Base-by-base conservation (phyloP, 495 filamentous ascomycete species). In the Trypethelium eluteriae region DNA sequence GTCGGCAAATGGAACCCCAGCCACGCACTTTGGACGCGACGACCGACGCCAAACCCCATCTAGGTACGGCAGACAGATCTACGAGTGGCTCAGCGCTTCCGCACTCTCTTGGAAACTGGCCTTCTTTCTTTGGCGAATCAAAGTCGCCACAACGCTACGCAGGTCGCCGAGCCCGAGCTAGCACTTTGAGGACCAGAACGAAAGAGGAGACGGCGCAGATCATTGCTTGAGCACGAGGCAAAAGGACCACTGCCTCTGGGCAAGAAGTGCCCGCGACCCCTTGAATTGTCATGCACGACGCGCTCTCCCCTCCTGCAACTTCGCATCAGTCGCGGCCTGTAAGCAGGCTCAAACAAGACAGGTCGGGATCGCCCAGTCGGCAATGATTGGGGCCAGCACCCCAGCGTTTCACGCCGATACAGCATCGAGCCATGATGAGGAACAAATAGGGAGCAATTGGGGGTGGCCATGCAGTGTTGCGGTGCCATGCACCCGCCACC, bases 81-180 rank as follows among this genome's bases (percentile, higher is more conserved):
- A 18, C 53, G 36, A 59, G 25, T 36, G 53, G 25, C 25, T 36
- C 53, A 7, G 32, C 53, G 32, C 53, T 32, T 59, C 36, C 53
- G 53, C 11, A 59, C 53, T 18, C 25, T 59, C 14, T 14, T 59
- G 32, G 18, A 32, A 59, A 59, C 18, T 36, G 25, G 18, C 10
- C 53, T 32, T 32, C 53, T 59, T 59, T 7, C 53, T 59, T 36
- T 34, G 53, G 32, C 53, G 53, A 59, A 59, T 59, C 53, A 59
- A 36, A 6, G 18, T 11, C 0, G 36, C 53, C 18, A 59, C 53
- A 59, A n/a, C 11, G 18, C 53, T 35, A 10, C 7, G 7, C 7
- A 18, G 32, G 10, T 5, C 18, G 5, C 4, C 10, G 32, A 10
- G 36, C 53, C 1, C 36, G 25, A 36, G 53, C 53, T 53, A 53